Percentiles rank a stretch among this genome's conserved stretches.
Evolutionary conservation across 73 alveolate genomes (phyloP).

Genomic region (Symbiodinium pilosum): DNA sequence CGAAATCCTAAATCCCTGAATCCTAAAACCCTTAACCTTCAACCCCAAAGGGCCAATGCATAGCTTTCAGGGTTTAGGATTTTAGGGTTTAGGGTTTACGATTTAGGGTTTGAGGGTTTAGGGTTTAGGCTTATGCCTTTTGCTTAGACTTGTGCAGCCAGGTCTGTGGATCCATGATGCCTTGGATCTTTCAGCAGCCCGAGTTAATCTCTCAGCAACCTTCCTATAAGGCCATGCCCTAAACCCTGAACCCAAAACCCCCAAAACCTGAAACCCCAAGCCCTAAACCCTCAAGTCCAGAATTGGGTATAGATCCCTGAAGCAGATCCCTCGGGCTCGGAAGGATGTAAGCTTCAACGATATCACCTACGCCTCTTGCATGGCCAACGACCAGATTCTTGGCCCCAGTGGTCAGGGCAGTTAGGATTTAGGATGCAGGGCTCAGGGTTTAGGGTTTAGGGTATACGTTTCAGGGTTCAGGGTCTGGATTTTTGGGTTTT

Average conservation of each 20-base stretch:
- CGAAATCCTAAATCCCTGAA: background rate
- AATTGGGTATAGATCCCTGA: background rate
- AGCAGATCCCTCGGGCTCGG: too few relatives aligned
- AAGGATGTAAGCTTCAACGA: conserved; percentile 81
- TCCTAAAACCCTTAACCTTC: background rate
- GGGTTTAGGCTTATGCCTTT: too few relatives aligned
- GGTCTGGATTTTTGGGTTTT: background rate
- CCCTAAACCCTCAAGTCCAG: background rate
- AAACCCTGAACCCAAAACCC: background rate
- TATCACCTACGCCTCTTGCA: conserved; percentile 87
- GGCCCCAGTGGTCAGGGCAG: background rate
- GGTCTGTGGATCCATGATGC: too few relatives aligned
- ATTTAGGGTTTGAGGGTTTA: too few relatives aligned
- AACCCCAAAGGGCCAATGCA: background rate
- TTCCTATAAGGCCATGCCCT: too few relatives aligned
- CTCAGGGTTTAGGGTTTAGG: background rate
- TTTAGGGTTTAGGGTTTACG: too few relatives aligned
- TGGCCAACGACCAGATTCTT: conserved; percentile 26
- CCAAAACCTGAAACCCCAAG: background rate
- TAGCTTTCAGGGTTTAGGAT: too few relatives aligned
- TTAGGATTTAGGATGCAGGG: background rate
- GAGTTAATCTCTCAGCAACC: too few relatives aligned
- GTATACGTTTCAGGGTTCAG: background rate
- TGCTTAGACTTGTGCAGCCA: too few relatives aligned
- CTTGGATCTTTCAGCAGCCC: too few relatives aligned